Evolutionary conservation across 2,329 filamentous ascomycete genomes (phyloP).

Genomic region (Sclerotinia glacialis): DNA sequence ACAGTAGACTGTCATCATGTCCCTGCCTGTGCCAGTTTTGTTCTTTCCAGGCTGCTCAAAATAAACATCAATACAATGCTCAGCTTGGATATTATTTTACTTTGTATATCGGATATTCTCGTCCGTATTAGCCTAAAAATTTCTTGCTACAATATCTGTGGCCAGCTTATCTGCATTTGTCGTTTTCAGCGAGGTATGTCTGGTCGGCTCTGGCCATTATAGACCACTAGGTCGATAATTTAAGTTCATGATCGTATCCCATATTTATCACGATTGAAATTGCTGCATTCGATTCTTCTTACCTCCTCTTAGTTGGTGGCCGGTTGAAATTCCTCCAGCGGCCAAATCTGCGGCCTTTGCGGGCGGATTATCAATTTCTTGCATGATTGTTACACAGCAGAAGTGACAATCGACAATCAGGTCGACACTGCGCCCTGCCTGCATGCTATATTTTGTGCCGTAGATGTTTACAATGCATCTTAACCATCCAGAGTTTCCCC

Average conservation of each 20-base stretch:
- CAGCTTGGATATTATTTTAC: background rate
- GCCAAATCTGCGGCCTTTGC: background rate
- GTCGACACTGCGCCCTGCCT: slow-evolving; percentile 6
- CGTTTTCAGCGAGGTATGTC: background rate
- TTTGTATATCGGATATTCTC: background rate
- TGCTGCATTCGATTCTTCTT: background rate
- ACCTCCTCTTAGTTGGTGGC: background rate
- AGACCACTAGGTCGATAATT: background rate
- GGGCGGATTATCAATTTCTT: background rate
- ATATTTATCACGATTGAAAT: background rate
- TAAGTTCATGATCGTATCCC: background rate
- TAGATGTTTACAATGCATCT: slow-evolving; percentile 8
- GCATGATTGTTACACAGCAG: slow-evolving; percentile 19
- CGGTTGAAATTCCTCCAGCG: background rate
- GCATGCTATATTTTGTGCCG: background rate
- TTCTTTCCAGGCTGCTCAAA: background rate
- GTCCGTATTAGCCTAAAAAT: background rate
- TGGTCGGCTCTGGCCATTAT: background rate
- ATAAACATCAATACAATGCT: background rate
- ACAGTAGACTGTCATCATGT: background rate
- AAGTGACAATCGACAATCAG: slow-evolving; percentile 8
- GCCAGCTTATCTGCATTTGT: background rate
- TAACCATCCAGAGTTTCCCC: background rate
- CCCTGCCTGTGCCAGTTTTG: background rate
- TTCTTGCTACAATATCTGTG: background rate